Evolutionary conservation across 2,329 filamentous ascomycete species (phyloP).

Genomic region (Emydomyces testavorans): DNA sequence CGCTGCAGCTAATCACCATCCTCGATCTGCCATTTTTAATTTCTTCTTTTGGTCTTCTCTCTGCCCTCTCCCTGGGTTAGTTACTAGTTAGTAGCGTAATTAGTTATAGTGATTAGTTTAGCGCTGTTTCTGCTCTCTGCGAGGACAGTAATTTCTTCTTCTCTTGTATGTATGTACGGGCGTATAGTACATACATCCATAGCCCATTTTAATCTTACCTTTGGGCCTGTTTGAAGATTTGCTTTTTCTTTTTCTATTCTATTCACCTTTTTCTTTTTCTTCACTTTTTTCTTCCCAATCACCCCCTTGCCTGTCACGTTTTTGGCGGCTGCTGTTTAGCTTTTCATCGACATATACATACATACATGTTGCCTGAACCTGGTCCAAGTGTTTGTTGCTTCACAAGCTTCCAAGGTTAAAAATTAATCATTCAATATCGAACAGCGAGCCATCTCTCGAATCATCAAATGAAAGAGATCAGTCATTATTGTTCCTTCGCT

Average conservation of each 20-base stretch:
- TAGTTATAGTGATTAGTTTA: constrained; percentile 2
- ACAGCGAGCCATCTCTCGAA: too few species aligned
- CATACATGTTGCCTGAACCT: constrained; percentile 8
- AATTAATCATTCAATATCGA: too few species aligned
- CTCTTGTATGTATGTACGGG: too few species aligned
- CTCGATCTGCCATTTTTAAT: constrained; percentile 8
- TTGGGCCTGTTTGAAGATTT: constrained; percentile 13
- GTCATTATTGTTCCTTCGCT: too few species aligned
- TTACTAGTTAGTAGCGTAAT: too few species aligned
- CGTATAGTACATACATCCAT: too few species aligned
- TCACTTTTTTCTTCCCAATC: constrained; percentile 7
- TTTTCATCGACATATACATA: too few species aligned
- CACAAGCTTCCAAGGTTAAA: too few species aligned
- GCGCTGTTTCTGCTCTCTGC: background rate
- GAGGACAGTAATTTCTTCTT: constrained; percentile 3
- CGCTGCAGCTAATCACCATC: constrained; percentile 9
- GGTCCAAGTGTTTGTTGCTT: constrained; percentile 5
- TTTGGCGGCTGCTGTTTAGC: constrained; percentile 11
- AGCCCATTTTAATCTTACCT: constrained; percentile 6
- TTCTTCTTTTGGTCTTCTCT: constrained; percentile 9
- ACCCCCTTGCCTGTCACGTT: constrained; percentile 10
- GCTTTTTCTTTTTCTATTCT: too few species aligned
- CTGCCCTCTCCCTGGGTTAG: background rate
- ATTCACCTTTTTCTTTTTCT: too few species aligned
- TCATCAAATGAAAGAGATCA: too few species aligned